Base-by-base conservation (phyloP, 768 basidiomycete species). In the Antrodiella citrinella region DNA sequence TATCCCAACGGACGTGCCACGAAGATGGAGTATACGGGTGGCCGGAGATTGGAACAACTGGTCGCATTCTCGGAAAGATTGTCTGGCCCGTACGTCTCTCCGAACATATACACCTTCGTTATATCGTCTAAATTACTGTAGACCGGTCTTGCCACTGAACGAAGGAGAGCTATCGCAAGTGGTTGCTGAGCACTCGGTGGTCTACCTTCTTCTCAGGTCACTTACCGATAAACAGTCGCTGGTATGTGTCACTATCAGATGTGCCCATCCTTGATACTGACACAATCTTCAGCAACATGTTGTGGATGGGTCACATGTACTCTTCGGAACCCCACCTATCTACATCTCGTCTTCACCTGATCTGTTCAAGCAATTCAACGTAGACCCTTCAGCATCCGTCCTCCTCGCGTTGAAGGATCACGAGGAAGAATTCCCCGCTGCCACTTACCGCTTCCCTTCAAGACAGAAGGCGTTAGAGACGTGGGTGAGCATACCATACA, bases 21-120 rank as follows among this genome's bases (percentile, higher is more conserved):
- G 9, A 78, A 72, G 62, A 78, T 80, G 1, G 92, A 95, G 52
- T 95, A 95, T 59, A 75, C 67, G 1, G 85, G 87, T 21, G 78
- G 80, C 1, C 67, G 95, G 40, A 83, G 78, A 47, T 64, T 95
- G 1, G 80, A 84, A 2, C 77, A 82, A 40, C 69, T 99, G 57
- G 73, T 77, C 54, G 68, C 72, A 0, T 99, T 92, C 63, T 80
- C 84, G 0, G 77, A 82, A 57, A 89, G 84, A 63, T 87, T 90
- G 0, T 73, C 78, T 24, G 73, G 79, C 4, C 76, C 82, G 88
- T 92, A 58, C 59, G 87, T 72, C 4, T 21, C 20, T 51, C 21
- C 20, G n/a, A n/a, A 30, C 26, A 24, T 49, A n/a, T 45, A 4
- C n/a, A 19, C 11, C 26, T 52, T 40, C 49, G 30, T 20, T 5